Base-by-base conservation (phyloP, 805 yeast genomes). In the Hanseniaspora thailandica region DNA sequence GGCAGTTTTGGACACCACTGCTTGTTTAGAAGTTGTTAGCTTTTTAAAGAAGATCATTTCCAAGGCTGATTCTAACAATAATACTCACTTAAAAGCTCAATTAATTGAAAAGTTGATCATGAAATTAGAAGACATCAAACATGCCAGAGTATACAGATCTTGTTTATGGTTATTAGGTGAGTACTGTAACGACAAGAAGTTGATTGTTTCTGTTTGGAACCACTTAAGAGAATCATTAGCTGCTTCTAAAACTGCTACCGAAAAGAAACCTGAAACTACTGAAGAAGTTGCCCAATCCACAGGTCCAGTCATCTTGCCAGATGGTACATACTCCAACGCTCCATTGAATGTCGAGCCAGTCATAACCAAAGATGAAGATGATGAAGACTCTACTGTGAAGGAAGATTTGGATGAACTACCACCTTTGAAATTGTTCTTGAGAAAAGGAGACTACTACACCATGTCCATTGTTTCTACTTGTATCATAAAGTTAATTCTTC, bases 311-410 rank as follows among this genome's bases (percentile, higher is more conserved):
- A 82, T 93, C 55, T 75, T 93, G 59, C 96, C 98, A n/a, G 99
- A 93, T 70, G 99, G 99, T 61, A 93, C 99, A 0, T 93, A 93
- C 69, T 98, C 98, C 28, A 86, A 96, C 40, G 98, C 93, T 69
- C 80, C 79, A 59, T 94, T 96, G 0, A 71, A 84, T 55, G 84
- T 84, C 15, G 70, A 80, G 5, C 72, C 71, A 67, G 97, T 96
- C 58, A 84, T 96, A 1, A 86, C 85, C 65, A 95, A 95, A 23
- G 81, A 93, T 25, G 95, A 86, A 65, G 79, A 80, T 57, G 69
- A 82, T 55, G 80, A 85, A 5, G 65, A 75, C 10, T 70, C 15
- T 3, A n/a, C 34, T n/a, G 15, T 17, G 71, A 74, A n/a, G 75
- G 47, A 43, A 33, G 43, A 44, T 26, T 10, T 23, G 13, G 47